Conservation (phyloP, 2,329 filamentous ascomycete genomes). For the Arthrobotrys sinensis region DNA sequence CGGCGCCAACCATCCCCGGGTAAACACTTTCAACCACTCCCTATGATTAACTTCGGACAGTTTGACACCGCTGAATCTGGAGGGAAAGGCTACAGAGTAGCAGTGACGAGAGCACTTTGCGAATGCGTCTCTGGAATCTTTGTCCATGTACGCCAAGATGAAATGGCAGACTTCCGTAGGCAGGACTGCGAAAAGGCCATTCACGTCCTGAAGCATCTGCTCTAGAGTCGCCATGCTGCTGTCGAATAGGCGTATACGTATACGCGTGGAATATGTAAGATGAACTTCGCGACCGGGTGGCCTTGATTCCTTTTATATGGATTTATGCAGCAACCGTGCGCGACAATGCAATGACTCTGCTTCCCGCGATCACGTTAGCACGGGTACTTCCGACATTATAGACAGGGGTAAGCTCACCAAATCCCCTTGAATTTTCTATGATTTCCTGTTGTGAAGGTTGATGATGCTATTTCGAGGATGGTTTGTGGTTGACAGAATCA, state of each 20-base stretch:
- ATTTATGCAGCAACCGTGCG: neutral
- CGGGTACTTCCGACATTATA: neutral
- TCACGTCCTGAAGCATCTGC: neutral
- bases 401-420: too few relatives aligned
- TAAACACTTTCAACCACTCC: neutral
- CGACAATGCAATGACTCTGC: neutral
- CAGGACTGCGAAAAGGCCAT: constrained; percentile 7
- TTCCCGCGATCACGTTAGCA: neutral
- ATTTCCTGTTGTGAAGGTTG: neutral
- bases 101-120: constrained; percentile 13
- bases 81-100: constrained; percentile 1
- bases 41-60: neutral
- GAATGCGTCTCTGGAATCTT: neutral
- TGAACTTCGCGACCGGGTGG: too few relatives aligned
- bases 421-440: too few relatives aligned
- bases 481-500: neutral
- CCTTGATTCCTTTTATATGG: neutral
- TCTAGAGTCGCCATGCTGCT: neutral
- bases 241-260: too few relatives aligned
- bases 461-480: neutral
- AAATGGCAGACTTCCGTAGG: constrained; percentile 20
- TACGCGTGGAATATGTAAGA: too few relatives aligned
- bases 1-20: constrained; percentile 1
- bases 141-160: constrained; percentile 6
- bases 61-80: constrained; percentile 2